These are phyloP conservation scores for Ophiocordyceps australis DNA, from an alignment of 2,329 filamentous ascomycete species.

Conservation along the genomic window DNA sequence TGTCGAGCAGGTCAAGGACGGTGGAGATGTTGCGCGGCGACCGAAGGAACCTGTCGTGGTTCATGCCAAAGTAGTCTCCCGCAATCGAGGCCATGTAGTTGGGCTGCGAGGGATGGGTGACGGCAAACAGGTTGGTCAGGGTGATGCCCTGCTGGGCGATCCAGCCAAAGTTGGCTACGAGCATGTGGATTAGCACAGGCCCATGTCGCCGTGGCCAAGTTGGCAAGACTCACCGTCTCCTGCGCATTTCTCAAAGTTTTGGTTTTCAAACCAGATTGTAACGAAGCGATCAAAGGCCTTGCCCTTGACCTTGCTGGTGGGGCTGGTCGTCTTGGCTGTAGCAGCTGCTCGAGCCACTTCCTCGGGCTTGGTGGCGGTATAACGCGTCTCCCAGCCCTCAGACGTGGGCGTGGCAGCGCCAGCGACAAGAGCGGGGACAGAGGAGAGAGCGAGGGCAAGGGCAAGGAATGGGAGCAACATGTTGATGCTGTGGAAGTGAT, in stretches of 20 bases:
- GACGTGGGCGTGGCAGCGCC: too few relatives aligned
- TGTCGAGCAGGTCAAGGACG: conserved; percentile 50
- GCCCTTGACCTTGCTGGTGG: conserved; percentile 47
- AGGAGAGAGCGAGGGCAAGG: too few relatives aligned
- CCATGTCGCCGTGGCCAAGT: too few relatives aligned
- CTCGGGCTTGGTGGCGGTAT: conserved; percentile 31
- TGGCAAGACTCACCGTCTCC: conserved; percentile 40
- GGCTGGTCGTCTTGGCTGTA: conserved; percentile 40
- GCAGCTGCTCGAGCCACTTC: conserved; percentile 37
- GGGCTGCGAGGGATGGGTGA: conserved; percentile 58
- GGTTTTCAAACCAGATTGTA: conserved; percentile 66
- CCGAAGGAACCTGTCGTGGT: conserved; percentile 46
- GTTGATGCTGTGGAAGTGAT: too few relatives aligned
- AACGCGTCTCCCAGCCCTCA: conserved; percentile 15
- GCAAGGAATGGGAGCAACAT: neutral
- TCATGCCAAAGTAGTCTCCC: conserved; percentile 58
- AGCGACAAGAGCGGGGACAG: too few relatives aligned
- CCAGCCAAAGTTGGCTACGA: conserved; percentile 9
- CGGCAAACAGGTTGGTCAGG: conserved; percentile 26
- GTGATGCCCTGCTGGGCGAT: conserved; percentile 13
- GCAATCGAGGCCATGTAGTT: conserved; percentile 55
- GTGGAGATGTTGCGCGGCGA: conserved; percentile 44
- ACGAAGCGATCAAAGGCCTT: conserved; percentile 56
- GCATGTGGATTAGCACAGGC: too few relatives aligned
- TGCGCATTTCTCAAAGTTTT: conserved; percentile 44